These are phyloP conservation scores for Tricholoma sp. DNA, from an alignment of 768 basidiomycete genomes.

Conservation along the genomic window DNA sequence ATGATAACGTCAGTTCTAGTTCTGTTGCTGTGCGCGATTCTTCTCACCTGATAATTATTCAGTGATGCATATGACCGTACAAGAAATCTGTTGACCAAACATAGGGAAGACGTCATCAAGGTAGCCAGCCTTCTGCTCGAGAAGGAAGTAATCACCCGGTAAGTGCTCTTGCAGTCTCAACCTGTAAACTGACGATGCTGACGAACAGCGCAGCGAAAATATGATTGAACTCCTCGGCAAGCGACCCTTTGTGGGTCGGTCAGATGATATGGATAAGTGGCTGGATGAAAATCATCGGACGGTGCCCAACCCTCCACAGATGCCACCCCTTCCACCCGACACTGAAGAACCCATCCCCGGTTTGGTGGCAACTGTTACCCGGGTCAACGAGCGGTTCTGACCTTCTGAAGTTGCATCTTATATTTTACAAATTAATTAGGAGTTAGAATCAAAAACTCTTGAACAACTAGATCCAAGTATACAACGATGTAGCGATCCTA, in stretches of 20 bases:
- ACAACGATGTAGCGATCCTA: too few relatives aligned
- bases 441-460: too few relatives aligned
- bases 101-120: conserved; percentile 87
- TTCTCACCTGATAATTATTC: conserved; percentile 5
- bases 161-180: conserved; percentile 17
- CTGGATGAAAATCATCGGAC: conserved; percentile 77
- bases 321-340: conserved; percentile 26
- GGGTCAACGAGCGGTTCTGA: conserved; percentile 24
- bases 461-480: too few relatives aligned
- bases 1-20: conserved; percentile 69
- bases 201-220: conserved; percentile 56
- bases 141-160: conserved; percentile 95
- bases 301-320: conserved; percentile 16
- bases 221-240: conserved; percentile 82
- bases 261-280: conserved; percentile 97
- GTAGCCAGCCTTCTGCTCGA: conserved; percentile 87
- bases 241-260: conserved; percentile 69
- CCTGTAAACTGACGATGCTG: not conserved
- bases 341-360: conserved; percentile 41
- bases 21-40: not conserved
- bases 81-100: conserved; percentile 69
- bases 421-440: conserved; percentile 24
- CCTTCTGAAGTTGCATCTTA: conserved; percentile 16
- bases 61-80: conserved; percentile 82
- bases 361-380: conserved; percentile 42